Conservation (phyloP, 768 basidiomycete genomes). For the Nidula microcarpa region DNA sequence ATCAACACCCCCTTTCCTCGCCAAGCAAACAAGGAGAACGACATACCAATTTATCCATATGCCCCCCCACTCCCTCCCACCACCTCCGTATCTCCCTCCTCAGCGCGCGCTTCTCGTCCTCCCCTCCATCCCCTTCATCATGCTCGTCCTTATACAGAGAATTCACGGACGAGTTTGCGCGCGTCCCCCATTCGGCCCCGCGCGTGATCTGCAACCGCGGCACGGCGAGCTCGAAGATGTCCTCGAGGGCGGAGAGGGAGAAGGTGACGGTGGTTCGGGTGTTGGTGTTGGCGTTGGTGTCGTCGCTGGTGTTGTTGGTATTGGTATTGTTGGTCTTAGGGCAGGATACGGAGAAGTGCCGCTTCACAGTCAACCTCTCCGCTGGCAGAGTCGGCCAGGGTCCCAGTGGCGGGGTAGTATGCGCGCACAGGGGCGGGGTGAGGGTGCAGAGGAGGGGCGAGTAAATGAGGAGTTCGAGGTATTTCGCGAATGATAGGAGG, state of each 20-base stretch:
- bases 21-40: background rate
- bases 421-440: constrained; percentile 42
- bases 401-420: constrained; percentile 30
- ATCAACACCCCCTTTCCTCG: too few relatives aligned
- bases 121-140: constrained; percentile 13
- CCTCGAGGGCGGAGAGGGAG: constrained; percentile 40
- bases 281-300: too few relatives aligned
- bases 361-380: constrained; percentile 38
- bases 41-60: constrained; percentile 59
- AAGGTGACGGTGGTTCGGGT: constrained; percentile 33
- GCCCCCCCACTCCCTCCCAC: constrained; percentile 64
- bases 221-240: constrained; percentile 59
- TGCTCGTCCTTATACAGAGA: background rate
- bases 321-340: too few relatives aligned
- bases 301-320: too few relatives aligned
- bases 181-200: constrained; percentile 10
- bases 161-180: background rate
- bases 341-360: constrained; percentile 25
- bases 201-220: constrained; percentile 57
- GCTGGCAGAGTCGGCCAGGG: constrained; percentile 18
- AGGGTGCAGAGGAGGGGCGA: constrained; percentile 31
- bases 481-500: constrained; percentile 55
- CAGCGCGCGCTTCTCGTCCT: constrained; percentile 45
- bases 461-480: constrained; percentile 50
- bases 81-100: constrained; percentile 58